phyloP scores from a whole-genome alignment of 2,329 filamentous ascomycete species.

The Akanthomyces muscarius region DNA sequence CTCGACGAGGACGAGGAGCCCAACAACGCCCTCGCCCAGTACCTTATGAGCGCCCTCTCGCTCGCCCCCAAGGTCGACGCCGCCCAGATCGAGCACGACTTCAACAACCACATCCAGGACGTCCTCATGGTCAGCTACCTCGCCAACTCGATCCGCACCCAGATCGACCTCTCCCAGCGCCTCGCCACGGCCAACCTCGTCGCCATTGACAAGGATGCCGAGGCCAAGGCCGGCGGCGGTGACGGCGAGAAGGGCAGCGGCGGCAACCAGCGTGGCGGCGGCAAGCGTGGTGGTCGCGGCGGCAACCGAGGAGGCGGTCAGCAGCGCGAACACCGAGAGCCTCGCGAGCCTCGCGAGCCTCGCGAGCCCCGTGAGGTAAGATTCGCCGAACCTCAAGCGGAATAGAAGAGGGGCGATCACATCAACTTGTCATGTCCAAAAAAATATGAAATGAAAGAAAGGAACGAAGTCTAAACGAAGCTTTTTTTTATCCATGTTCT shows the following conservation, averaged over 20 bases:
- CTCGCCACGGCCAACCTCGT: conserved; percentile 73
- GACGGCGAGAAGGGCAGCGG: conserved; percentile 40
- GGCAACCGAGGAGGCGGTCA: conserved; percentile 49
- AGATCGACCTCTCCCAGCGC: conserved; percentile 96
- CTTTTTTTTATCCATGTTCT: conserved; percentile 8
- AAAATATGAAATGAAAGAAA: conserved; percentile 18
- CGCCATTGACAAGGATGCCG: conserved; percentile 45
- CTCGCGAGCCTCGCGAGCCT: conserved; percentile 31
- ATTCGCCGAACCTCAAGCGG: conserved; percentile 21
- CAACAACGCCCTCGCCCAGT: conserved; percentile 88
- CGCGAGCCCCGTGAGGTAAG: conserved; percentile 20
- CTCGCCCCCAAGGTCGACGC: conserved; percentile 92
- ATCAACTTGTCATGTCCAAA: background rate
- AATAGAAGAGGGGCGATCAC: conserved; percentile 26
- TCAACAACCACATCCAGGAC: conserved; percentile 99
- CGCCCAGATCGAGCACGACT: conserved; percentile 89
- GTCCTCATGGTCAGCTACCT: conserved; percentile 97
- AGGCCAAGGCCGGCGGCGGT: conserved; percentile 36
- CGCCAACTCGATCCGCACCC: conserved; percentile 96
- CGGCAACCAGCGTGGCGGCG: conserved; percentile 41
- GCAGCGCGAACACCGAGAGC: conserved; percentile 45
- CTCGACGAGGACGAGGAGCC: conserved; percentile 90
- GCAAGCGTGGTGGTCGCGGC: conserved; percentile 49
- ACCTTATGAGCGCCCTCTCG: conserved; percentile 87
- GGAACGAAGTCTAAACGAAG: conserved; percentile 2